These are phyloP conservation scores for Heliamphora pulchella DNA, from an alignment of 179 eudicot genomes.

Conservation along the genomic window DNA sequence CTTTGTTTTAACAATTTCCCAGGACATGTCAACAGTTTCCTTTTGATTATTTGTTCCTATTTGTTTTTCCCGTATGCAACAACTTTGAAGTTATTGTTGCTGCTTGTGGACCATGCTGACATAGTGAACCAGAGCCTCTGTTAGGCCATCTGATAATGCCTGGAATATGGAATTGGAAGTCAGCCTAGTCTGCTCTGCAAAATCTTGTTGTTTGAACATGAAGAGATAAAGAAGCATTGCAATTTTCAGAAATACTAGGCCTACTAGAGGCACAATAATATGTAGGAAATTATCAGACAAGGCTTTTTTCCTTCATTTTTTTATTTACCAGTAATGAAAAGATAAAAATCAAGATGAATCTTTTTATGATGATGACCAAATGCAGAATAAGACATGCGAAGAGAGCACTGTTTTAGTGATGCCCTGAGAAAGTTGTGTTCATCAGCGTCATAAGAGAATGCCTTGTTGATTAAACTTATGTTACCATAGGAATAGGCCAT, in stretches of 20 bases:
- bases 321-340: background rate
- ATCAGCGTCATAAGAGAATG: background rate
- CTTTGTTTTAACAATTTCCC: background rate
- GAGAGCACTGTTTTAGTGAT: background rate
- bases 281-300: background rate
- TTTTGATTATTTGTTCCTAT: background rate
- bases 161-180: too few species aligned
- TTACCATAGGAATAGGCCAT: background rate
- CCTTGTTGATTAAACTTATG: background rate
- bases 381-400: background rate
- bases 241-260: background rate
- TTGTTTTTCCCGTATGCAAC: background rate
- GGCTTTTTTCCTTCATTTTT: background rate
- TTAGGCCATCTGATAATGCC: background rate
- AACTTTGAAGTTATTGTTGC: background rate
- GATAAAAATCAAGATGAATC: background rate
- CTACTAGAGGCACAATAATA: background rate
- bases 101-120: background rate
- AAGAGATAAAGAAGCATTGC: background rate
- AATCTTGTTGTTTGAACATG: background rate
- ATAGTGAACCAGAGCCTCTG: background rate
- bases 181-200: background rate
- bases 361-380: background rate
- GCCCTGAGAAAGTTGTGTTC: background rate
- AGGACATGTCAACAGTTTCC: background rate